Conservation (phyloP, 2,329 filamentous ascomycete species). For the Neopestalotiopsis sp. region DNA sequence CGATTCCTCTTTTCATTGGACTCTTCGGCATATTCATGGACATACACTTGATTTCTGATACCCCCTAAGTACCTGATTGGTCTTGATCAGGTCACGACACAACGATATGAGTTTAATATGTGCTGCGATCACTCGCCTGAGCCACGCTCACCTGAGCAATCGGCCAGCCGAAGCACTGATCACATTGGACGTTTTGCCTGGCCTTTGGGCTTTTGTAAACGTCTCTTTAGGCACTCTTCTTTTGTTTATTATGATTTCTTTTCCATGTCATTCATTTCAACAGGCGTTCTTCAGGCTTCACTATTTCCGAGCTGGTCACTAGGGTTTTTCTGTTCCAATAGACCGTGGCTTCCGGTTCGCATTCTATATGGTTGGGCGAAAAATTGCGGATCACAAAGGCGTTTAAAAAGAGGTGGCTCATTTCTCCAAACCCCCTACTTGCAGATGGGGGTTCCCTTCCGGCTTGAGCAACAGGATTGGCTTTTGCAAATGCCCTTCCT, state of each 20-base stretch:
- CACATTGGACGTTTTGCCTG: background rate
- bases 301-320: conserved; percentile 21
- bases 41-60: conserved; percentile 38
- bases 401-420: conserved; percentile 34
- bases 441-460: background rate
- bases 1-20: conserved; percentile 25
- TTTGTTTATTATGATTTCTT: conserved; percentile 26
- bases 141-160: background rate
- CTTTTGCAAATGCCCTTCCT: background rate
- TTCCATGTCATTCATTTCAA: conserved; percentile 30
- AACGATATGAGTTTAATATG: background rate
- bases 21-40: conserved; percentile 34
- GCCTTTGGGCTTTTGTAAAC: background rate
- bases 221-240: conserved; percentile 17
- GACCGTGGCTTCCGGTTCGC: conserved; percentile 34
- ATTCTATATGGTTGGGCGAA: conserved; percentile 36
- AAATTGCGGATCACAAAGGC: conserved; percentile 34
- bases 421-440: background rate
- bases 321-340: conserved; percentile 34
- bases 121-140: background rate
- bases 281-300: conserved; percentile 33
- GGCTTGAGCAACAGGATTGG: background rate
- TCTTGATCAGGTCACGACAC: background rate
- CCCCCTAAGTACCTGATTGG: conserved; percentile 23
- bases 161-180: background rate